These are phyloP conservation scores for Fusarium pseudograminearum DNA, from an alignment of 2,329 filamentous ascomycete species.

Conservation along the genomic window DNA sequence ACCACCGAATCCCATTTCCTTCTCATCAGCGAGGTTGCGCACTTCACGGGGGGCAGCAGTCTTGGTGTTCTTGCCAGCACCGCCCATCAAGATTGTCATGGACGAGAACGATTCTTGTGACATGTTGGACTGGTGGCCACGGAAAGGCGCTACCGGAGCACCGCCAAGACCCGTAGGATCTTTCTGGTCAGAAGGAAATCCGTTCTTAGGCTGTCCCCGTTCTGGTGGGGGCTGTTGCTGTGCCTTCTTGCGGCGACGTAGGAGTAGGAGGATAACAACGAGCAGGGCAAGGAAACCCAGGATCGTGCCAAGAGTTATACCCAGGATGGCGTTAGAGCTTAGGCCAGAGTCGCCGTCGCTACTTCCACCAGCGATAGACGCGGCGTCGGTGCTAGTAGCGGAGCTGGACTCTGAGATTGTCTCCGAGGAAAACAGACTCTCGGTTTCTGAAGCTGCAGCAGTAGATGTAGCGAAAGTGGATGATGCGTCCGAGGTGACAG, in stretches of 20 bases:
- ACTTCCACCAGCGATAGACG: constrained; percentile 47
- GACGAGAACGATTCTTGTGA: constrained; percentile 72
- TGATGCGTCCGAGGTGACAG: constrained; percentile 37
- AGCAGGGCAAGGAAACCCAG: constrained; percentile 78
- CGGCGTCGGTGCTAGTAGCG: constrained; percentile 43
- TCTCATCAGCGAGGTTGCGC: constrained; percentile 69
- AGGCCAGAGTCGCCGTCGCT: constrained; percentile 49
- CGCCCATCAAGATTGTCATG: constrained; percentile 75
- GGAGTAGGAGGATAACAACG: constrained; percentile 75
- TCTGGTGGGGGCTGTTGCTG: constrained; percentile 52
- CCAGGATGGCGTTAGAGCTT: constrained; percentile 72
- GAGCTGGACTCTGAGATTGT: constrained; percentile 43
- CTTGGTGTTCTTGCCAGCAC: constrained; percentile 58
- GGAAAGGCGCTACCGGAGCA: constrained; percentile 58
- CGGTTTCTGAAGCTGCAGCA: constrained; percentile 33
- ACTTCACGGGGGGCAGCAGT: constrained; percentile 60
- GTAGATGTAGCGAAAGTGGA: constrained; percentile 47
- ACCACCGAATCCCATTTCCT: constrained; percentile 65
- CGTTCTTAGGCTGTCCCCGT: constrained; percentile 58
- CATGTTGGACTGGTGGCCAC: constrained; percentile 64
- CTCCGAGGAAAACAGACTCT: constrained; percentile 43
- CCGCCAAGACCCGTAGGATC: constrained; percentile 62
- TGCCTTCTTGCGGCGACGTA: constrained; percentile 61
- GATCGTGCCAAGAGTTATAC: constrained; percentile 85
- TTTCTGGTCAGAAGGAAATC: constrained; percentile 67